Evolutionary conservation across 148 eudicot species (phyloP), one percentile per base, ranked within the genome.

Genomic region (Chenopodium quinoa): DNA sequence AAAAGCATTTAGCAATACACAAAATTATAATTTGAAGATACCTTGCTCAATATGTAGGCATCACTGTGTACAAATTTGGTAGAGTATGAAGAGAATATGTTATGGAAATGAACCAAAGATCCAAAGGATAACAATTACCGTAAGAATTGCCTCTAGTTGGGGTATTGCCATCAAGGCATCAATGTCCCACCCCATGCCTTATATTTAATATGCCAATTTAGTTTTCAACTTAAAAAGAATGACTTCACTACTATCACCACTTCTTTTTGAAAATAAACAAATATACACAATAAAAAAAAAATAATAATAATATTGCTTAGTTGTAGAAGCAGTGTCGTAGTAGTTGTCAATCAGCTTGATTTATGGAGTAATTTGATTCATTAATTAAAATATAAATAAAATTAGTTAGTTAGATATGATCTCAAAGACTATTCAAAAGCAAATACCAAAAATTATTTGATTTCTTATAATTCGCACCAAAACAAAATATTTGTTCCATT

Each of bases 41-140:
- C 72, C 60, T 78, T 78, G 80, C 79, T 60, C 79, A 78, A 65
- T 10, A 40, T 16, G n/a, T 9, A 25, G 23, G 60, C 22, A 17
- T 10, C 9, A 56, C 7, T 40, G 4, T n/a, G 73, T 70, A 34
- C 12, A 19, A 65, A 32, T 63, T 67, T 23, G 17, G 12, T 67
- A 29, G 23, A 17, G 71, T 11, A 56, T 44, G 48, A 25, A 47
- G 17, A 67, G 79, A 79, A 75, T 83, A 79, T 79, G 85, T 75
- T 40, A 0, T 2, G 23, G 14, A 68, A 60, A 25, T 71, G 73
- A 67, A 27, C n/a, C 60, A 75, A 79, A 79, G 73, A 78, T 78
- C 65, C 82, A 67, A 14, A 25, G 76, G 71, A 71, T 3, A 31
- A 75, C 65, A 47, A 47, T 29, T 71, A 74, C 73, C 54, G 20